Evolutionary conservation across 805 yeast genomes (phyloP).

Genomic region (Wickerhamomyces sydowiorum): DNA sequence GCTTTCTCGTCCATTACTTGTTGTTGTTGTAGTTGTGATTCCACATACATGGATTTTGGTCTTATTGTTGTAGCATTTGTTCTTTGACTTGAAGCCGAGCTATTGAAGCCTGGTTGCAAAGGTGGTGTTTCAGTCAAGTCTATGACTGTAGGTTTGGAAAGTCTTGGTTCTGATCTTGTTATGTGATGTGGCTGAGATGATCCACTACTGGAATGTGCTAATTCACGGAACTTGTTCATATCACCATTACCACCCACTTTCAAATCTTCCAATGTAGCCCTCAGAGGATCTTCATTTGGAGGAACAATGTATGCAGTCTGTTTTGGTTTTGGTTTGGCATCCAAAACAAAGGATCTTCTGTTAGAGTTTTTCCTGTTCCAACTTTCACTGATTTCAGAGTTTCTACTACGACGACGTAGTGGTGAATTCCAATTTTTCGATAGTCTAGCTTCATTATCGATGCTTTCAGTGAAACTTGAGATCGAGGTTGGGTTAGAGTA

Average conservation of each 20-base stretch:
- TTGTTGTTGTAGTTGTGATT: slow-evolving; percentile 6
- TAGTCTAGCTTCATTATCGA: slow-evolving; percentile 15
- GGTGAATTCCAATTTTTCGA: slow-evolving; percentile 26
- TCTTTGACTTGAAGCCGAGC: slow-evolving; percentile 14
- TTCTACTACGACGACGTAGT: slow-evolving; percentile 22
- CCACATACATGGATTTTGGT: slow-evolving; percentile 22
- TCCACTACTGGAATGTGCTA: slow-evolving; percentile 13
- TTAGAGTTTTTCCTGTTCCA: slow-evolving; percentile 11
- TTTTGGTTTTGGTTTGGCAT: slow-evolving; percentile 3
- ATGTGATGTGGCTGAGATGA: not conserved
- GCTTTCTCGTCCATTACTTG: slow-evolving; percentile 3
- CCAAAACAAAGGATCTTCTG: slow-evolving; percentile 21
- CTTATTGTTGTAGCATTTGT: slow-evolving; percentile 18
- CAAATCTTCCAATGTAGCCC: slow-evolving; percentile 45
- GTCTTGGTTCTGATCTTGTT: not conserved
- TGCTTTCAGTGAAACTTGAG: slow-evolving; percentile 21
- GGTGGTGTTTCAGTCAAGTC: not conserved
- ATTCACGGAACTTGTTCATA: slow-evolving; percentile 31
- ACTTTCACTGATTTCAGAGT: slow-evolving; percentile 9
- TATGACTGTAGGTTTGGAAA: not conserved
- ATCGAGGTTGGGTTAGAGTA: slow-evolving; percentile 25
- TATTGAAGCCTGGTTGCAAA: slow-evolving; percentile 6
- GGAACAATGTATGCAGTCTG: slow-evolving; percentile 8
- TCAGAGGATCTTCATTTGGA: slow-evolving; percentile 38
- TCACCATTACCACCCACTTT: slow-evolving; percentile 37